Conservation (phyloP, 306 rosid genomes). For the Ormosia semicastrata region DNA sequence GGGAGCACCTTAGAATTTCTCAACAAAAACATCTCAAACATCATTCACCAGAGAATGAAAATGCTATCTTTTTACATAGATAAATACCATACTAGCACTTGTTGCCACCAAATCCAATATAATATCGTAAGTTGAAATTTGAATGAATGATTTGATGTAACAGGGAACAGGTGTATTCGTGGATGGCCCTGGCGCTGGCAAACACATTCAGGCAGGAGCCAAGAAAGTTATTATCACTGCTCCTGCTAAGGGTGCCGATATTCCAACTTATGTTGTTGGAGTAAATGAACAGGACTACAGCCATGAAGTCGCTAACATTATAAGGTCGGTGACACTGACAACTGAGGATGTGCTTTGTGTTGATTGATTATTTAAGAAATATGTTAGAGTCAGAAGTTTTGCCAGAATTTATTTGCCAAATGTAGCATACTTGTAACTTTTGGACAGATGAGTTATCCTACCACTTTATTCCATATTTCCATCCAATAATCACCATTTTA, state of each 20-base stretch:
- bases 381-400: too few relatives aligned
- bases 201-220: slow-evolving; percentile 99
- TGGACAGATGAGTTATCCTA: too few relatives aligned
- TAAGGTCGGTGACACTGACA: slow-evolving; percentile 66
- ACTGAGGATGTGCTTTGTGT: not conserved
- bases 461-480: not conserved
- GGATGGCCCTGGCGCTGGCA: slow-evolving; percentile 98
- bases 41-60: slow-evolving; percentile 36
- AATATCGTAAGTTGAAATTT: not conserved
- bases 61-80: not conserved
- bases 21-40: not conserved
- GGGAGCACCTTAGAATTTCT: too few relatives aligned
- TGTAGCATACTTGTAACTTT: too few relatives aligned
- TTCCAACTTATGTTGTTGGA: slow-evolving; percentile 92
- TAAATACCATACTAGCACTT: not conserved
- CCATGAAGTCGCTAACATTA: slow-evolving; percentile 69
- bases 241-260: slow-evolving; percentile 99
- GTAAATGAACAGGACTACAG: slow-evolving; percentile 81
- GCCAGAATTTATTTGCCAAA: too few relatives aligned
- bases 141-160: not conserved
- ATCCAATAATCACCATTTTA: not conserved
- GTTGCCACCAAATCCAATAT: not conserved
- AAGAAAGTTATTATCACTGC: slow-evolving; percentile 98
- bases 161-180: slow-evolving; percentile 99
- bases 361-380: not conserved